These are phyloP conservation scores for Vinca minor DNA, from an alignment of 257 asterid genomes.

Conservation along the genomic window DNA sequence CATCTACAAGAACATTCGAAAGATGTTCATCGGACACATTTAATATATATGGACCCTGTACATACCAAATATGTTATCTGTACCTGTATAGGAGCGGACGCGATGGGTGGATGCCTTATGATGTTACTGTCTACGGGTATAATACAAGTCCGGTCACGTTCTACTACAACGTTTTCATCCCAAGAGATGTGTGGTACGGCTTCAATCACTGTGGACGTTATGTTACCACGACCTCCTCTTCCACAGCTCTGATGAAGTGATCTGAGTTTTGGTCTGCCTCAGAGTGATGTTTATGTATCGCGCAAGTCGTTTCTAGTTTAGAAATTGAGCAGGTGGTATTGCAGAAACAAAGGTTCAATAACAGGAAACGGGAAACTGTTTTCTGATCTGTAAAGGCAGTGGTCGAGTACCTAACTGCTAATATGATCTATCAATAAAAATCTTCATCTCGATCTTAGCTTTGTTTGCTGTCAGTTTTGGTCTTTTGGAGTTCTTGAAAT, in stretches of 20 bases:
- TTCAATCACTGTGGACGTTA: constrained; percentile 41
- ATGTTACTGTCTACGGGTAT: constrained; percentile 55
- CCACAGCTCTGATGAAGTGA: constrained; percentile 14
- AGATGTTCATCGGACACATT: constrained; percentile 70
- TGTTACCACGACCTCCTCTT: neutral
- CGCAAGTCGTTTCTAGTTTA: neutral
- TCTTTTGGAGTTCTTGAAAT: neutral
- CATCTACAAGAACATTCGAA: constrained; percentile 59
- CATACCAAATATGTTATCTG: constrained; percentile 77
- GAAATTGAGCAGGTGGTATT: neutral
- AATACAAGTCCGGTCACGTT: constrained; percentile 42
- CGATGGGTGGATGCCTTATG: constrained; percentile 87
- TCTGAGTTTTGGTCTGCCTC: neutral
- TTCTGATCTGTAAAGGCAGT: neutral
- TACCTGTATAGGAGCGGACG: constrained; percentile 84
- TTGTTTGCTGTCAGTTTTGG: neutral
- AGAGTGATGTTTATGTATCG: neutral
- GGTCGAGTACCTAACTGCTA: neutral
- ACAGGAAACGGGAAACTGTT: neutral
- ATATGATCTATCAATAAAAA: neutral
- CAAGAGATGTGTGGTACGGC: constrained; percentile 69
- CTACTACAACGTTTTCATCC: constrained; percentile 57
- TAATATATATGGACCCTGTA: constrained; percentile 66
- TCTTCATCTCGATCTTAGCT: neutral
- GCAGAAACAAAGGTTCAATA: neutral